A percentile compares a stretch with the other conserved stretches of the same genome.
Evolutionary conservation across 352 stramenopile genomes (phyloP).

Genomic region (Saprolegnia diclina): DNA sequence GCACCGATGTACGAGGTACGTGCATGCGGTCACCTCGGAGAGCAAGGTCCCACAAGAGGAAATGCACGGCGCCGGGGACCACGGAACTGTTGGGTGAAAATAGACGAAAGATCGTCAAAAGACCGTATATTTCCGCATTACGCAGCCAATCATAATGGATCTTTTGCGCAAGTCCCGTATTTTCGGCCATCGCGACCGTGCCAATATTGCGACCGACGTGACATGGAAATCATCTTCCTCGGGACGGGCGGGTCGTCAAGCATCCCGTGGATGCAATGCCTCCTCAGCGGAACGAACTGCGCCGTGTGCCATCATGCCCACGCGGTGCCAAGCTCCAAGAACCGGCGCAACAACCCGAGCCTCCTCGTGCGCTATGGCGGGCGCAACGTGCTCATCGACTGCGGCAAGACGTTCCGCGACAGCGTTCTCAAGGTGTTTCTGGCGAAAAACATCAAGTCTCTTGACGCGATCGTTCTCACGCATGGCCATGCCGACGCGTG

Average conservation of each 20-base stretch:
- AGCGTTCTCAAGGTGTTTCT: slow-evolving; percentile 64
- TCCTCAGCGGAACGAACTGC: slow-evolving; percentile 48
- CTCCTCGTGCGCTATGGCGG: slow-evolving; percentile 54
- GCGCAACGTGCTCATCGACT: slow-evolving; percentile 75
- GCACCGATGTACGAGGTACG: too few relatives aligned
- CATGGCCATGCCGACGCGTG: slow-evolving; percentile 80
- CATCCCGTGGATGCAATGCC: slow-evolving; percentile 68
- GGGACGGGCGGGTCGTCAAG: slow-evolving; percentile 74
- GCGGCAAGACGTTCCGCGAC: slow-evolving; percentile 84
- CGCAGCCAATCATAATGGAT: too few relatives aligned
- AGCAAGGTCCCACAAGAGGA: too few relatives aligned
- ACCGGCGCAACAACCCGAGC: slow-evolving; percentile 74
- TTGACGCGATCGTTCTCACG: slow-evolving; percentile 74
- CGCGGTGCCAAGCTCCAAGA: slow-evolving; percentile 59
- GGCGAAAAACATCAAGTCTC: slow-evolving; percentile 35
- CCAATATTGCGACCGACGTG: neutral
- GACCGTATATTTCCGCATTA: too few relatives aligned
- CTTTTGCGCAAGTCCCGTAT: neutral
- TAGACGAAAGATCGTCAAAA: too few relatives aligned
- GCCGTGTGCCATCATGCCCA: slow-evolving; percentile 61
- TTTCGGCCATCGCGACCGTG: neutral
- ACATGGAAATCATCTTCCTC: slow-evolving; percentile 73
- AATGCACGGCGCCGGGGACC: too few relatives aligned
- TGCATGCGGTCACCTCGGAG: too few relatives aligned
- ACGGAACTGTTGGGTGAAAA: too few relatives aligned